Conservation (phyloP, 345 rosid genomes). For the Aurinia saxatilis region DNA sequence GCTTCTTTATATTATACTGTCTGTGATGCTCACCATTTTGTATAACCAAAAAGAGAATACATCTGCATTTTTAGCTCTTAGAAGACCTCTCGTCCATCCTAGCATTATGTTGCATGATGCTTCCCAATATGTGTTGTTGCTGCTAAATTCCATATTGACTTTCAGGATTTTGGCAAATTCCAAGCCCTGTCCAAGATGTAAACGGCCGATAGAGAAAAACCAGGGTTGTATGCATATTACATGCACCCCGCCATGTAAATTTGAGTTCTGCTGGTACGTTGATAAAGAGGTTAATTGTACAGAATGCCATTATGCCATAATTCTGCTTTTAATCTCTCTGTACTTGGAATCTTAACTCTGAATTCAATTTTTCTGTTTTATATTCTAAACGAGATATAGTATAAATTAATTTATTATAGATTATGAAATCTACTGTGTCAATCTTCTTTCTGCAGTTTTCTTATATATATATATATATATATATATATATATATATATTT, state of each 20-base stretch:
- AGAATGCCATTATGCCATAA: not conserved
- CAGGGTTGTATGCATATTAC: slow-evolving; percentile 93
- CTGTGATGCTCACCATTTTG: not conserved
- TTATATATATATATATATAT: too few species aligned
- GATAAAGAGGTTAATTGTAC: not conserved
- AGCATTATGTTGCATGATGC: not conserved
- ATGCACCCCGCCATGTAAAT: slow-evolving; percentile 82
- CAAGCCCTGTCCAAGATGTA: slow-evolving; percentile 79
- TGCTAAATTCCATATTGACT: not conserved
- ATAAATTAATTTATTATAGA: not conserved
- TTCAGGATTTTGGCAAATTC: slow-evolving; percentile 74
- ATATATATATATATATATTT: too few species aligned
- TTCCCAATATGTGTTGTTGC: not conserved
- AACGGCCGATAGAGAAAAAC: slow-evolving; percentile 75
- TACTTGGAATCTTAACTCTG: not conserved
- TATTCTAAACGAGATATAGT: not conserved
- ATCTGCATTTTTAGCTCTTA: not conserved
- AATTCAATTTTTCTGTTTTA: not conserved
- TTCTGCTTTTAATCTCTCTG: not conserved
- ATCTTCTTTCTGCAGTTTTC: not conserved
- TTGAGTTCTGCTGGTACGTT: slow-evolving; percentile 71
- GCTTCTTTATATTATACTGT: not conserved
- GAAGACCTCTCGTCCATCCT: slow-evolving; percentile 1
- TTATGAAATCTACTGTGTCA: not conserved
- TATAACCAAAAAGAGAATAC: not conserved